phyloP scores from a whole-genome alignment of 1,284 basidiomycete species.

The Lentinula novae-zelandiae region DNA sequence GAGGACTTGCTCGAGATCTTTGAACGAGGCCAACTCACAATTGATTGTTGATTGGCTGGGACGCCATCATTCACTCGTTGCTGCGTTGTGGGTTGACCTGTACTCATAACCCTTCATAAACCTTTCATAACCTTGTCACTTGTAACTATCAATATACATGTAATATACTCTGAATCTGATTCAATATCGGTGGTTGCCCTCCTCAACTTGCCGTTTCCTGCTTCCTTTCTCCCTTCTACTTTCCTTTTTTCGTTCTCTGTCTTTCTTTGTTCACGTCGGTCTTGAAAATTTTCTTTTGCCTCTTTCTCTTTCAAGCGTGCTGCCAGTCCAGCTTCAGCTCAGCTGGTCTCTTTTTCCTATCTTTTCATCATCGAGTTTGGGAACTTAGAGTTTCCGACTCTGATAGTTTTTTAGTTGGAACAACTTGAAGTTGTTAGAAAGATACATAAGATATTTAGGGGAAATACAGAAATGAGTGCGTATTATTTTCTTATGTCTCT shows the following conservation, averaged over 20 bases:
- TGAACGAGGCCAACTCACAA: no score
- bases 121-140: no score
- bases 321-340: neutral
- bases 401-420: neutral
- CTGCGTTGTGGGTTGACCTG: no score
- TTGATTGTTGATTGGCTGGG: neutral
- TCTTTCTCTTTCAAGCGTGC: neutral
- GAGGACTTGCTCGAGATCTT: no score
- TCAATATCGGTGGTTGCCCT: neutral
- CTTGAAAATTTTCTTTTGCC: neutral
- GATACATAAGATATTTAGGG: neutral
- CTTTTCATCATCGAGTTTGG: neutral
- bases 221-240: neutral
- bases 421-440: slow-evolving; percentile 4
- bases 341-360: neutral
- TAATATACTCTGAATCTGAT: neutral
- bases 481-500: neutral
- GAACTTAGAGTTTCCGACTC: neutral
- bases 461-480: neutral
- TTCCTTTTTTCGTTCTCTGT: neutral
- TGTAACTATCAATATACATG: no score
- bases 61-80: no score
- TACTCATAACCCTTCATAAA: no score
- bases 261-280: neutral
- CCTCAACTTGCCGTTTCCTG: neutral